These are phyloP conservation scores for Candida ovalis DNA, from an alignment of 805 yeast species.

Conservation along the genomic window DNA sequence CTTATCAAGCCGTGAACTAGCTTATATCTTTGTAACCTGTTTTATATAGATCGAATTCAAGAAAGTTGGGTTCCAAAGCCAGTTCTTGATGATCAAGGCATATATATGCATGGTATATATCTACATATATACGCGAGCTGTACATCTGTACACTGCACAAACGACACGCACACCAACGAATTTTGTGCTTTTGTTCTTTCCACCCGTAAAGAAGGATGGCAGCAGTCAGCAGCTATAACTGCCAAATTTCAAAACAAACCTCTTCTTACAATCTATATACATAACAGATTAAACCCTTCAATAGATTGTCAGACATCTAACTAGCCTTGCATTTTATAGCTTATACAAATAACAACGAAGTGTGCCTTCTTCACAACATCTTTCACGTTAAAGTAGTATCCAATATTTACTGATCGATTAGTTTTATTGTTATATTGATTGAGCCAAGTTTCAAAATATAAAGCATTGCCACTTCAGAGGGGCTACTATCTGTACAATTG, in stretches of 20 bases:
- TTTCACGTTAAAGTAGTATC: not conserved
- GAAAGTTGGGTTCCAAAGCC: no score
- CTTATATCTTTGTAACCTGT: no score
- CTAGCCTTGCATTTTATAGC: not conserved
- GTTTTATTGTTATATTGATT: not conserved
- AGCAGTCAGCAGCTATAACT: not conserved
- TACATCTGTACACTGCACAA: not conserved
- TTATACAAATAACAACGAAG: not conserved
- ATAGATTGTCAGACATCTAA: slow-evolving; percentile 14
- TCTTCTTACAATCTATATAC: not conserved
- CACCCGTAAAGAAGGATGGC: not conserved
- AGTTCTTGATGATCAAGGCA: no score
- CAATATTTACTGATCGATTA: not conserved
- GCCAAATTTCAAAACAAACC: slow-evolving; percentile 1
- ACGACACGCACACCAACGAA: not conserved
- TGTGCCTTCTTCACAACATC: not conserved
- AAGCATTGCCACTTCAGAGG: not conserved
- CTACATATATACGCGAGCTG: no score
- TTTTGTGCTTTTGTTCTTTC: not conserved
- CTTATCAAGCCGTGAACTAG: not conserved
- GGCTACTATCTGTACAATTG: not conserved
- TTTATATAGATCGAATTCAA: no score
- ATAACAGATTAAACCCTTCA: slow-evolving; percentile 5
- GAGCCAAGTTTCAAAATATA: not conserved
- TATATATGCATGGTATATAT: no score